phyloP scores from a whole-genome alignment of 2,329 filamentous ascomycete species.

The Xylariaceae sp. region DNA sequence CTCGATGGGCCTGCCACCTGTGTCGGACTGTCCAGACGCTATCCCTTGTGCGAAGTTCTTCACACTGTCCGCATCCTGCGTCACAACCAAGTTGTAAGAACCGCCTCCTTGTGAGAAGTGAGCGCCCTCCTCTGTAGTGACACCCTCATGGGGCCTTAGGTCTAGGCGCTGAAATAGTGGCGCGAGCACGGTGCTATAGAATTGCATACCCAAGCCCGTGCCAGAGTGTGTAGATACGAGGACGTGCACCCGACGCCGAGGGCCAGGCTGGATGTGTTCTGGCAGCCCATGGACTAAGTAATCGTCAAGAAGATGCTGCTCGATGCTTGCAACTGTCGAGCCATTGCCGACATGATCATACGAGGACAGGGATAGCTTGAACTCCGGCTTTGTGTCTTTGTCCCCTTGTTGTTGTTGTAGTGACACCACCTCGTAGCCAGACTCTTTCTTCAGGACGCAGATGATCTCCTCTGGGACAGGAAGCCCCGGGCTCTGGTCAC shows the following conservation, averaged over 20 bases:
- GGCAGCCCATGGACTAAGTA: slow-evolving; percentile 37
- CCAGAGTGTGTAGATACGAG: slow-evolving; percentile 65
- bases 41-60: slow-evolving; percentile 50
- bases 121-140: slow-evolving; percentile 14
- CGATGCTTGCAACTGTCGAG: too few species aligned
- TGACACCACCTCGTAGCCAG: not conserved
- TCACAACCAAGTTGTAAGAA: slow-evolving; percentile 54
- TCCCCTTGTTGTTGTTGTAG: not conserved
- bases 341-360: too few species aligned
- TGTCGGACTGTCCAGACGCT: slow-evolving; percentile 1
- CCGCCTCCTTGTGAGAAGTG: slow-evolving; percentile 5
- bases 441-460: not conserved
- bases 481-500: too few species aligned
- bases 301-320: slow-evolving; percentile 31
- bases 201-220: slow-evolving; percentile 47
- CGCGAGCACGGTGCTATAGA: slow-evolving; percentile 51
- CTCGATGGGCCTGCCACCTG: slow-evolving; percentile 6
- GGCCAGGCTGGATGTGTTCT: slow-evolving; percentile 27
- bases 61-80: slow-evolving; percentile 59
- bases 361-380: too few species aligned
- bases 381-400: not conserved
- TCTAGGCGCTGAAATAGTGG: slow-evolving; percentile 48
- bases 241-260: slow-evolving; percentile 46
- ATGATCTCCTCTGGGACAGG: not conserved
- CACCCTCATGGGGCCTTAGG: too few species aligned